Evolutionary conservation across 352 stramenopile species (phyloP), one percentile per base, ranked within the genome.

Genomic region (Hyaloperonospora brassicae): DNA sequence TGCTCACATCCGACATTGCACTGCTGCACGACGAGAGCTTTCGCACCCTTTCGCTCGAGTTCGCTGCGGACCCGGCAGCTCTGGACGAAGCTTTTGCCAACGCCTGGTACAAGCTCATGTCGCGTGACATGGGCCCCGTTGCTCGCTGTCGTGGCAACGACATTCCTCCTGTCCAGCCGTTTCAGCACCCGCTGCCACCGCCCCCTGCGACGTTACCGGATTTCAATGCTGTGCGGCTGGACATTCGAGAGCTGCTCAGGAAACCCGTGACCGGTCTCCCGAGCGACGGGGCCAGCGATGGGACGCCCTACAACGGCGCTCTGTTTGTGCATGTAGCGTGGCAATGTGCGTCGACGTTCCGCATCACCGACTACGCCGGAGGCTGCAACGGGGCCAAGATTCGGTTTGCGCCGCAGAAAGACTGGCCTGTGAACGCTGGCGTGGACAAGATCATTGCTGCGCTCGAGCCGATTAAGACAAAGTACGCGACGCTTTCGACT

Each of bases 321-420:
- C 47, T 75, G 23, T 83, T 95, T 45, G 64, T 95, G 12, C 75
- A 87, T 46, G 69, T 95, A 11, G 84, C 90, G 5, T 97, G 84
- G 84, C 90, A 97, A 60, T 79, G 58, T 52, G 77, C 80, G 2
- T 92, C 88, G 17, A 96, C 89, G 0, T 98, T 92, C 62, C 74
- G 68, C 46, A 82, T 89, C 39, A 71, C 69, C 8, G 80, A 90
- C 64, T 77, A 84, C 41, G 65, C 63, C 3, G 88, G 89, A 9
- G 84, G 89, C 42, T 93, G 73, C 47, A 88, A 95, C 52, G 88
- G 89, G 40, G 86, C 73, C 44, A 71, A 75, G 46, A 97, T 97
- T 67, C 68, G 88, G 46, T 95, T 93, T 59, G 46, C 73, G 30
- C 80, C 49, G 17, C 48, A 97, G 69, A 86, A 92, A 49, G 75